Evolutionary conservation across 345 rosid genomes (phyloP).

Genomic region (Brassica napus): DNA sequence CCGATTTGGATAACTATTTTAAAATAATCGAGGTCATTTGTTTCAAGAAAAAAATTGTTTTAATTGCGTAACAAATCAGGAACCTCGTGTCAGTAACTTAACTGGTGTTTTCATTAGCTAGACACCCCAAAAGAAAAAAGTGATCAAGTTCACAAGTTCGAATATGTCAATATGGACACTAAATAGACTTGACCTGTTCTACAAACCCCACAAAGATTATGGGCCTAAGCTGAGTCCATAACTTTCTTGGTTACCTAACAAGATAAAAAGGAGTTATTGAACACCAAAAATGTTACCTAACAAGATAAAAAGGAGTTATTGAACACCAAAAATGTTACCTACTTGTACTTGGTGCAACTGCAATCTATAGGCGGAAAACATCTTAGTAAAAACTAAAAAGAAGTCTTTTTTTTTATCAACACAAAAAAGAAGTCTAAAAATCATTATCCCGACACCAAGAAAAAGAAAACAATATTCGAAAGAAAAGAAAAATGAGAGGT

Average conservation of each 20-base stretch:
- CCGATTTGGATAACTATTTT: not conserved
- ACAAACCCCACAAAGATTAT: not conserved
- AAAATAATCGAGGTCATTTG: not conserved
- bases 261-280: not conserved
- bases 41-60: not conserved
- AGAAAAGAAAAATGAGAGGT: not conserved
- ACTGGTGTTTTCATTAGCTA: not conserved
- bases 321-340: too few relatives aligned
- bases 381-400: not conserved
- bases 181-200: not conserved
- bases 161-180: not conserved
- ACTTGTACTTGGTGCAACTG: too few relatives aligned
- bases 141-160: not conserved
- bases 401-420: not conserved
- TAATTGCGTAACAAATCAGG: not conserved
- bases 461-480: not conserved
- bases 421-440: not conserved
- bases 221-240: not conserved
- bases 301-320: not conserved
- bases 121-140: not conserved
- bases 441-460: not conserved
- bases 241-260: not conserved
- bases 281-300: not conserved
- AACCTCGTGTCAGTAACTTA: not conserved
- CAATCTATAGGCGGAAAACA: not conserved